Base-by-base conservation (phyloP, 306 rosid genomes). In the Vicia villosa region DNA sequence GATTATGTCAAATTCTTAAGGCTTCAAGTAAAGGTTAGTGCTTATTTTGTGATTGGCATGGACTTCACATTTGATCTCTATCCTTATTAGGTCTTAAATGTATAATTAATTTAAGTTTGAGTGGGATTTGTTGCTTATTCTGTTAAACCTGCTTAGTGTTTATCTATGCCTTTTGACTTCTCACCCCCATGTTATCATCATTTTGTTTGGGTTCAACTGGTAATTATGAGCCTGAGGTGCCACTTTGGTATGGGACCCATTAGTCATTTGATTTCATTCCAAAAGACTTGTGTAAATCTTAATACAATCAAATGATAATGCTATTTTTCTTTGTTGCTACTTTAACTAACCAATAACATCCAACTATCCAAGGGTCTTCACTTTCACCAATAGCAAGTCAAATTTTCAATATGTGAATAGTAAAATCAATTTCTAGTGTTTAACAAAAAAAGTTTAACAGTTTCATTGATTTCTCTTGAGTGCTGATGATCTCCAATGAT, bases 1-100 rank as follows among this genome's bases (percentile, higher is more conserved):
- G 98, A 92, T 83, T 92, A 92, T 51, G 98, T 92, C 77, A 92
- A 92, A 91, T 92, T 92, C 84, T 84, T 92, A 60, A 91, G 89
- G 78, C 98, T 92, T 74, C 98, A 92, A 85, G 98, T 92, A 41
- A 92, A 92, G 98, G 98, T 89, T 61, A 79, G 54, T 57, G 63
- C 24, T 62, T n/a, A n/a, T n/a, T 68, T 66, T 71, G 56, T 54
- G 47, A 42, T 49, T 51, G 28, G 42, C 73, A 4, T 50, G 59
- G 32, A 61, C 65, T 63, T 24, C 26, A 36, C 57, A 13, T 60
- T 38, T 72, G 34, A 40, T 73, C 59, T 38, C 66, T 71, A 43
- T 47, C 57, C 14, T 26, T 50, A 40, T 60, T 45, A 12, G 20
- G 17, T 60, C 62, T 41, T 41, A 16, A 43, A 34, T 55, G 22